Evolutionary conservation across 148 eudicot genomes (phyloP), one percentile per base, ranked within the genome.

Genomic region (Heliosperma pusillum): DNA sequence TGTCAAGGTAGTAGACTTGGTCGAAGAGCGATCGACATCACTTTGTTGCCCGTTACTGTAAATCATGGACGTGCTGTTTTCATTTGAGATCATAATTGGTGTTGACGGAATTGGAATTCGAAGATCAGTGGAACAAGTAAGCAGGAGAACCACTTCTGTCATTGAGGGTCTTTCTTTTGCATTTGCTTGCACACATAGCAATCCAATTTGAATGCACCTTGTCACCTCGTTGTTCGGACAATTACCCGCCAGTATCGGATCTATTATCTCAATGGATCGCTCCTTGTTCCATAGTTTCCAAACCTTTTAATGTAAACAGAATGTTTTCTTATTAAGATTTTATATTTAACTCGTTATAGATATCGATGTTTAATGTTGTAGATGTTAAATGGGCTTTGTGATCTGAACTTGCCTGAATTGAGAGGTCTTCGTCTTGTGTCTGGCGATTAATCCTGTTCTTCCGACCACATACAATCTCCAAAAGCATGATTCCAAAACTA

Each of bases 111-210:
- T 2, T 50, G 55, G 55, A 2, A 50, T 12, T 50, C 3, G 55
- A 50, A 50, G 55, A 13, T 50, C 55, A 4, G 13, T 50, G 15
- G 55, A 16, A 10, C 55, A 50, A 50, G 55, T 78, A n/a, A 78
- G 80, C 10, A 50, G 24, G 0, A 53, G 24, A 24, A 81, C 66
- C 19, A 81, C 29, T 30, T 33, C 13, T 4, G 47, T 62, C 17
- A 81, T 77, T 1, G 77, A 77, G 0, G 80, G 80, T 16, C 83
- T 74, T 19, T 68, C 63, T 8, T 73, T 30, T 7, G 71, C 74
- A 55, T 72, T 52, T 29, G 62, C 83, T 81, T 81, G 83, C 21
- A 77, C 50, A 36, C 83, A 81, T 10, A 63, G 24, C 56, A 81
- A 53, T 24, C 77, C 80, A 3, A 81, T 68, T 0, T 76, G 83